Evolutionary conservation across 2,329 filamentous ascomycete genomes (phyloP).

Genomic region (Fusarium verticillioides): DNA sequence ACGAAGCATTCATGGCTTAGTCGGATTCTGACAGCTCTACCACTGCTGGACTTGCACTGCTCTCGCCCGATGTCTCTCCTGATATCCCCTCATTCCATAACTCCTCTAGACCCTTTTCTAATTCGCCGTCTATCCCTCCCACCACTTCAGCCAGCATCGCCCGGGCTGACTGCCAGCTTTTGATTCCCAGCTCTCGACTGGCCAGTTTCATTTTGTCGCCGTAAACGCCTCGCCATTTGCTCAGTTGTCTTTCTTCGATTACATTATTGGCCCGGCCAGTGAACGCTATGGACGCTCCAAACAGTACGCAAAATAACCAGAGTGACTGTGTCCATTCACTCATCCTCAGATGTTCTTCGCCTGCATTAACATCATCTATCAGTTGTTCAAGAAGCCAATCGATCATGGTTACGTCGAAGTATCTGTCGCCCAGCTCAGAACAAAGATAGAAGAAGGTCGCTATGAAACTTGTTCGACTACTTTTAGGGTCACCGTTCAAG

Average conservation of each 20-base stretch:
- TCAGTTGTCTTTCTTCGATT: conserved; percentile 52
- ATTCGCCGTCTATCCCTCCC: conserved; percentile 54
- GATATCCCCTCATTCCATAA: conserved; percentile 55
- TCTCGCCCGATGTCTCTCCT: conserved; percentile 26
- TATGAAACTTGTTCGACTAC: conserved; percentile 58
- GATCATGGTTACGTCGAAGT: conserved; percentile 56
- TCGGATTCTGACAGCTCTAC: conserved; percentile 43
- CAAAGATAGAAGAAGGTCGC: conserved; percentile 60
- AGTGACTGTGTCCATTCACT: conserved; percentile 56
- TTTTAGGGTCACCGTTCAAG: conserved; percentile 50
- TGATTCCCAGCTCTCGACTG: conserved; percentile 52
- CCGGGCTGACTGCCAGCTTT: conserved; percentile 54
- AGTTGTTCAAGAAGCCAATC: conserved; percentile 60
- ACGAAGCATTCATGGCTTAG: conserved; percentile 27
- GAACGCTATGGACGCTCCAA: conserved; percentile 56
- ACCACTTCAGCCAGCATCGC: conserved; percentile 52
- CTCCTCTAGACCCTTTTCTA: conserved; percentile 53
- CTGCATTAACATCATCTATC: conserved; percentile 56
- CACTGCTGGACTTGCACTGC: conserved; percentile 37
- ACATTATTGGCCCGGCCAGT: conserved; percentile 51
- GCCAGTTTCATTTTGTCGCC: conserved; percentile 55
- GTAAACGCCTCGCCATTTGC: conserved; percentile 52
- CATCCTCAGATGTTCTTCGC: conserved; percentile 53
- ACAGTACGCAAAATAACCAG: conserved; percentile 60
- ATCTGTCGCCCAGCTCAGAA: conserved; percentile 55